These are phyloP conservation scores for Aspergillus chevalieri DNA, from an alignment of 2,329 filamentous ascomycete species.

Conservation along the genomic window DNA sequence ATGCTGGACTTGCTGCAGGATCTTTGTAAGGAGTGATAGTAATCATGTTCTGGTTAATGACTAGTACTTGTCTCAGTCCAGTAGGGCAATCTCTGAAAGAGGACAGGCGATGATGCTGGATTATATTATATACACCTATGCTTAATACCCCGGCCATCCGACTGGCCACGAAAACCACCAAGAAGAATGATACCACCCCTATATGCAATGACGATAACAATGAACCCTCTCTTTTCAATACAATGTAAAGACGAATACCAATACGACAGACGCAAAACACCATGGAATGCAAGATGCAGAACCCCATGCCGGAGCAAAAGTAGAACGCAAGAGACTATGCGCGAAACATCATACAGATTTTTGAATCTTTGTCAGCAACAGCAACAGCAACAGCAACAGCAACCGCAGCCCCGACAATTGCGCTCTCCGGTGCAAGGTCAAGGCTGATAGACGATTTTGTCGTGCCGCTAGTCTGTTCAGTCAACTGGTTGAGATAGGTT, in stretches of 20 bases:
- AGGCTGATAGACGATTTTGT: slow-evolving; percentile 29
- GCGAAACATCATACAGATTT: neutral
- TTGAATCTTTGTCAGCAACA: slow-evolving; percentile 20
- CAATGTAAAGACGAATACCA: too few species aligned
- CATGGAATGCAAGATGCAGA: too few species aligned
- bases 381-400: slow-evolving; percentile 42
- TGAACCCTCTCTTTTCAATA: too few species aligned
- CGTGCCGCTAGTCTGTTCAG: slow-evolving; percentile 20
- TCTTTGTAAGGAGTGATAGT: slow-evolving; percentile 37
- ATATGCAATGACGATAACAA: too few species aligned
- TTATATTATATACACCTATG: too few species aligned
- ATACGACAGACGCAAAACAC: too few species aligned
- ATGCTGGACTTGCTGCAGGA: slow-evolving; percentile 49
- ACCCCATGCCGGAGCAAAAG: neutral
- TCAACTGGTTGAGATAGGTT: slow-evolving; percentile 37
- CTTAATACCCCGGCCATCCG: too few species aligned
- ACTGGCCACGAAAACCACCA: too few species aligned
- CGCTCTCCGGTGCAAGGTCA: slow-evolving; percentile 38
- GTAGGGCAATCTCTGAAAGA: too few species aligned
- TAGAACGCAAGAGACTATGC: neutral
- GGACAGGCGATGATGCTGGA: too few species aligned
- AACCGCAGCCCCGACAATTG: slow-evolving; percentile 42
- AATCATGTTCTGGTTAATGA: neutral
- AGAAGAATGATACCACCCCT: too few species aligned
- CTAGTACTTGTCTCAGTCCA: too few species aligned